Evolutionary conservation across 1,284 basidiomycete genomes (phyloP).

Genomic region (Phellinidium pouzarii): DNA sequence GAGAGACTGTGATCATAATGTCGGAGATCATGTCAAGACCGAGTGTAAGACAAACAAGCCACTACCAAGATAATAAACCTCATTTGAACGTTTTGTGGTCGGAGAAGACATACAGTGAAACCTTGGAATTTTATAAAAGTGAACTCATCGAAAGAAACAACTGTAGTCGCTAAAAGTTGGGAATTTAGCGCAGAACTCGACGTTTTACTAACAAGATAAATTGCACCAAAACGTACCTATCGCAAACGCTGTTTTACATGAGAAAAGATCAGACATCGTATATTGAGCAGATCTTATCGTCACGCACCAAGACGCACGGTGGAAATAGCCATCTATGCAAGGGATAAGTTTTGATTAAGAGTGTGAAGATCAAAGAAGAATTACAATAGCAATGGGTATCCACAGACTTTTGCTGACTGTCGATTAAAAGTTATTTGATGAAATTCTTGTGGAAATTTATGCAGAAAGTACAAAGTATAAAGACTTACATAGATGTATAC

Average conservation of each 20-base stretch:
- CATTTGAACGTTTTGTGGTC: background rate
- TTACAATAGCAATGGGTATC: conserved; percentile 3
- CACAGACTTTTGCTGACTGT: conserved; percentile 6
- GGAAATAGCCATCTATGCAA: background rate
- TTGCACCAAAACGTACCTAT: background rate
- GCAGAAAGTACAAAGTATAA: background rate
- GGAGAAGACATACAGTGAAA: background rate
- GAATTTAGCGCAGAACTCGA: background rate
- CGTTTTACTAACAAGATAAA: background rate
- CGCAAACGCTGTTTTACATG: background rate
- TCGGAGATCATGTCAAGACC: conserved; percentile 5
- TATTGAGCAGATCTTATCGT: background rate
- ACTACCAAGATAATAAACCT: background rate
- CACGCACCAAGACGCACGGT: conserved; percentile 1
- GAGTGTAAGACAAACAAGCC: conserved; percentile 9
- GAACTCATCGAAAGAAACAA: background rate
- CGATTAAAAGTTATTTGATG: too few relatives aligned
- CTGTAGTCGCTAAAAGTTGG: background rate
- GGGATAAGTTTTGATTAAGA: background rate
- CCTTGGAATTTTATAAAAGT: conserved; percentile 1
- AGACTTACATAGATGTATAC: conserved; percentile 4
- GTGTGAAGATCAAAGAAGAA: background rate
- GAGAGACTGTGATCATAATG: conserved; percentile 7
- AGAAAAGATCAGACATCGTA: background rate
- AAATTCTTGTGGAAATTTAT: background rate